phyloP scores from a whole-genome alignment of 2,329 filamentous ascomycete genomes.

The Fonsecaea multimorphosa region DNA sequence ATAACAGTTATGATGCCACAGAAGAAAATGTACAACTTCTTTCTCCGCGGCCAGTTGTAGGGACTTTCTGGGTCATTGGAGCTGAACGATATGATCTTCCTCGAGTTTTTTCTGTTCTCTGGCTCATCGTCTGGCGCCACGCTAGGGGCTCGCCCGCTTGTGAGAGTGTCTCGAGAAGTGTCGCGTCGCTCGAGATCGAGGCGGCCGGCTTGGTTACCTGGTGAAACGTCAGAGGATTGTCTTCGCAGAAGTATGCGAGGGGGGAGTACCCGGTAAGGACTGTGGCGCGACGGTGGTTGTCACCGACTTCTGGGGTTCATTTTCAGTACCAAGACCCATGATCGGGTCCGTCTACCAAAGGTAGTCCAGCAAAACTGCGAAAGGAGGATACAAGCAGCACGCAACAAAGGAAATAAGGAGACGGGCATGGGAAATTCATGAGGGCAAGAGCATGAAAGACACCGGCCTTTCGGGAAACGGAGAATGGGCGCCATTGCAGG shows the following conservation, averaged over 20 bases:
- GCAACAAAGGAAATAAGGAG: neutral
- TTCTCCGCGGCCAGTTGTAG: conserved; percentile 40
- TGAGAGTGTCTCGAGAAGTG: conserved; percentile 19
- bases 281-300: conserved; percentile 3
- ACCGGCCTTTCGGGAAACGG: neutral
- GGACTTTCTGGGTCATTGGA: conserved; percentile 39
- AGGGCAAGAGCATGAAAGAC: neutral
- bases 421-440: neutral
- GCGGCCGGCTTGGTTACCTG: neutral
- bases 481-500: conserved; percentile 4
- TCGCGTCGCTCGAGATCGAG: conserved; percentile 4
- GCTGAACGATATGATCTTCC: conserved; percentile 36
- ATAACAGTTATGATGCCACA: conserved; percentile 48
- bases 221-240: neutral
- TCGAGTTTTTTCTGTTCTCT: conserved; percentile 21
- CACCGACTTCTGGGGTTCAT: conserved; percentile 20
- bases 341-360: conserved; percentile 5
- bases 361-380: conserved; percentile 4
- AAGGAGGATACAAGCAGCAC: neutral
- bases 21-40: conserved; percentile 46
- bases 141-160: conserved; percentile 11
- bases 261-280: conserved; percentile 8
- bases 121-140: conserved; percentile 21
- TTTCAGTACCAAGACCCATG: conserved; percentile 18
- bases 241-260: neutral